These are phyloP conservation scores for Neurospora intermedia DNA, from an alignment of 495 filamentous ascomycete species.

Conservation along the genomic window DNA sequence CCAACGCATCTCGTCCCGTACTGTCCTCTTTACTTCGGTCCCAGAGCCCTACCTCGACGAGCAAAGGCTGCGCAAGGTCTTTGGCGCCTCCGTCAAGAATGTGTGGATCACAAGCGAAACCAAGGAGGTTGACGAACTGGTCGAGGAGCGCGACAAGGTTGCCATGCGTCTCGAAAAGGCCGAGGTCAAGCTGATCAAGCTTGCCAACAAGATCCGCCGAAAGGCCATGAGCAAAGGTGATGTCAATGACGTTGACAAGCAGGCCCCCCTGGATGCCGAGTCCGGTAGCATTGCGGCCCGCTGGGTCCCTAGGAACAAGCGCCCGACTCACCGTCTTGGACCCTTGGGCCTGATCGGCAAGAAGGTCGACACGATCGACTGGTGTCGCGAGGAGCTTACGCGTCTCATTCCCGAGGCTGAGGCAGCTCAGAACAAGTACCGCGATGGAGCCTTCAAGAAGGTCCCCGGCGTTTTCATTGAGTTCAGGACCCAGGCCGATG, in stretches of 20 bases:
- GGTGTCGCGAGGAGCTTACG: slow-evolving; percentile 73
- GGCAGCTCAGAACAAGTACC: slow-evolving; percentile 62
- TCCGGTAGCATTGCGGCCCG: slow-evolving; percentile 71
- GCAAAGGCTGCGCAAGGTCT: slow-evolving; percentile 64
- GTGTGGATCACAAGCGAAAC: slow-evolving; percentile 81
- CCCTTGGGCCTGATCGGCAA: slow-evolving; percentile 65
- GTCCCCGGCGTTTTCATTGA: slow-evolving; percentile 81
- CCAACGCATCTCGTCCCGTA: slow-evolving; percentile 83
- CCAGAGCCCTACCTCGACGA: slow-evolving; percentile 64
- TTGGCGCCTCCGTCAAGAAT: slow-evolving; percentile 66
- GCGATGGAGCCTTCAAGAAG: slow-evolving; percentile 53
- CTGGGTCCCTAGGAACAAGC: slow-evolving; percentile 68
- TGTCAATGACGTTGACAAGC: slow-evolving; percentile 36
- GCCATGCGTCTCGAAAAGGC: slow-evolving; percentile 82
- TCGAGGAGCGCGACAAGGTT: slow-evolving; percentile 72
- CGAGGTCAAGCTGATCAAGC: slow-evolving; percentile 76
- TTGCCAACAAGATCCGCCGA: slow-evolving; percentile 66
- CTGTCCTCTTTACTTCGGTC: slow-evolving; percentile 84
- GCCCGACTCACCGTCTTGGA: slow-evolving; percentile 78
- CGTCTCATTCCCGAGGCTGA: slow-evolving; percentile 73
- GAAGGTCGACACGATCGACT: slow-evolving; percentile 94
- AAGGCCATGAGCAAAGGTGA: slow-evolving; percentile 63
- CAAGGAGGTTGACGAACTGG: slow-evolving; percentile 69
- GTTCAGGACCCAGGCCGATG: slow-evolving; percentile 69
- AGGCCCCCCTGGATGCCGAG: slow-evolving; percentile 39